Evolutionary conservation across 257 asterid genomes (phyloP).

Genomic region (Salvia rosmarinus): DNA sequence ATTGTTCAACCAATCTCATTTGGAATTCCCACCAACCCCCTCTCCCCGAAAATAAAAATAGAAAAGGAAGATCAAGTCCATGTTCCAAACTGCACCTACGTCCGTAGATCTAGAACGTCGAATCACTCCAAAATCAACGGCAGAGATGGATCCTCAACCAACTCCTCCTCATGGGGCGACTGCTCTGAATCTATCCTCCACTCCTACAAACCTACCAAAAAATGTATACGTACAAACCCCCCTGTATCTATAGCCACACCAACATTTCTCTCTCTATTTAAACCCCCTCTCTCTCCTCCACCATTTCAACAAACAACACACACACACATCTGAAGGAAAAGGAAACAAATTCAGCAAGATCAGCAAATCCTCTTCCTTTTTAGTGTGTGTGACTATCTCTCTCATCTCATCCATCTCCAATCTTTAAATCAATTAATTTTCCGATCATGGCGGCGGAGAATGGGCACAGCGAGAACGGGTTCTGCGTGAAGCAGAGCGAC

Average conservation of each 20-base stretch:
- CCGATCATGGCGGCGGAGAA: conserved; percentile 34
- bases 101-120: conserved; percentile 32
- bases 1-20: conserved; percentile 4
- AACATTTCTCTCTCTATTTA: conserved; percentile 38
- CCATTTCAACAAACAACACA: conserved; percentile 29
- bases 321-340: too few species aligned
- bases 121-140: conserved; percentile 21
- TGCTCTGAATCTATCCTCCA: conserved; percentile 24
- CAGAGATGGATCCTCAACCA: conserved; percentile 50
- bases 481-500: conserved; percentile 43
- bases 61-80: background rate
- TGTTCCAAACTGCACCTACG: too few species aligned
- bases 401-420: background rate
- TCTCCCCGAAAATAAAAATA: background rate
- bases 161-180: conserved; percentile 32
- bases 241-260: conserved; percentile 21
- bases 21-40: conserved; percentile 40
- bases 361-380: too few species aligned
- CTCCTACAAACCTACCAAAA: conserved; percentile 42
- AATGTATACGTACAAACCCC: conserved; percentile 19
- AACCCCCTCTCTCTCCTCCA: conserved; percentile 20
- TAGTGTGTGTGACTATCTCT: background rate
- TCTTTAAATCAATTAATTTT: background rate
- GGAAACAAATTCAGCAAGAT: too few species aligned
- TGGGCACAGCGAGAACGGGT: conserved; percentile 32